Evolutionary conservation across 148 eudicot species (phyloP).

Genomic region (Rhododendron vialii): DNA sequence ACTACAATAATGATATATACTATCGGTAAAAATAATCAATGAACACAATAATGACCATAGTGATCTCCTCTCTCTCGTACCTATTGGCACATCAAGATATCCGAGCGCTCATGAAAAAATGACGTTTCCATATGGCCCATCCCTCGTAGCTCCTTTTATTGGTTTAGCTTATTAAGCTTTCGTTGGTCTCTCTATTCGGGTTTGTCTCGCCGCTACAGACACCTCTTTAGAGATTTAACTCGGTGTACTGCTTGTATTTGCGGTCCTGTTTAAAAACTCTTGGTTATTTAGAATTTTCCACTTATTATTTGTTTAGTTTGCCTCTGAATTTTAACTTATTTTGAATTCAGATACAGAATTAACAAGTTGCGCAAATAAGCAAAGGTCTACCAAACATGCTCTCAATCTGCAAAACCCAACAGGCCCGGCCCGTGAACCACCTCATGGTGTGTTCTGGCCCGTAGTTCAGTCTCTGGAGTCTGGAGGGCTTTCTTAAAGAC

Average conservation of each 20-base stretch:
- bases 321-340: neutral
- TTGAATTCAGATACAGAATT: neutral
- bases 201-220: neutral
- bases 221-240: neutral
- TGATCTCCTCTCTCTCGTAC: too few species aligned
- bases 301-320: neutral
- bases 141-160: too few species aligned
- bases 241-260: neutral
- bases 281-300: neutral
- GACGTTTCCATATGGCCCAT: neutral
- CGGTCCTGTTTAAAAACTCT: neutral
- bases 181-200: neutral
- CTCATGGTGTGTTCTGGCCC: neutral
- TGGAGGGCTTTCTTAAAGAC: neutral
- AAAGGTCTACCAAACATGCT: neutral
- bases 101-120: neutral
- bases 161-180: neutral
- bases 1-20: neutral
- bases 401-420: neutral
- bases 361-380: neutral
- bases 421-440: neutral
- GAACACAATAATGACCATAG: neutral
- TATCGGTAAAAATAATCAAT: too few species aligned
- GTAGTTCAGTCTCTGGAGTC: neutral
- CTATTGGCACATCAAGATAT: neutral